These are phyloP conservation scores for Saccharomyces hybrid DNA, from an alignment of 1,139 yeast species.

Conservation along the genomic window DNA sequence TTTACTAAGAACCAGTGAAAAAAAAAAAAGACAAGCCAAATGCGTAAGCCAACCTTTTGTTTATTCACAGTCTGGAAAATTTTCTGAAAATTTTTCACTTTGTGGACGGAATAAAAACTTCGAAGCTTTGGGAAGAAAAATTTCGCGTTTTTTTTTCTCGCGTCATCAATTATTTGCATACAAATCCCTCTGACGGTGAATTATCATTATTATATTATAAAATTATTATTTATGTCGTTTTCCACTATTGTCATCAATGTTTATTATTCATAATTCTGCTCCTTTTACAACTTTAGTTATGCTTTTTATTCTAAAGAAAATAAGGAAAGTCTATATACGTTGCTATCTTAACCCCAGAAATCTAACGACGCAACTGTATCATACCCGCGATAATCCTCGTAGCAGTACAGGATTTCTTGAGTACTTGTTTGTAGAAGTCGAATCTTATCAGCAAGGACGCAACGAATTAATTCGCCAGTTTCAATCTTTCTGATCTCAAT, in stretches of 20 bases:
- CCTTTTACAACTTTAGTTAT: not conserved
- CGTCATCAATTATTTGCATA: not conserved
- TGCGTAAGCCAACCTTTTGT: not conserved
- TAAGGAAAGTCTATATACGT: not conserved
- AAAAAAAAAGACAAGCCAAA: not conserved
- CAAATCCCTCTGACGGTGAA: not conserved
- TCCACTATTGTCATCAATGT: not conserved
- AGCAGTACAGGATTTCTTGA: conserved; percentile 88
- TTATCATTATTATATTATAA: not conserved
- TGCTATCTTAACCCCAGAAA: conserved; percentile 50
- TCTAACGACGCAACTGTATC: conserved; percentile 89
- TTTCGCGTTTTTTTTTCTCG: conserved; percentile 3
- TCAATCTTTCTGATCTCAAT: conserved; percentile 91
- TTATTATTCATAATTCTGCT: not conserved
- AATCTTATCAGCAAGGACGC: conserved; percentile 92
- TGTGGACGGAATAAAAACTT: conserved; percentile 1
- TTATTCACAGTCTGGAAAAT: not conserved
- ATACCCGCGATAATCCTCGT: conserved; percentile 81
- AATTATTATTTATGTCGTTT: not conserved
- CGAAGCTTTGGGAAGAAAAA: not conserved
- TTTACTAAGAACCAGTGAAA: not conserved
- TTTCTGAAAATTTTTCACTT: not conserved
- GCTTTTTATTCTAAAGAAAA: not conserved
- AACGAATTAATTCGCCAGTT: conserved; percentile 73
- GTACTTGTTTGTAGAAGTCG: conserved; percentile 82